Base-by-base conservation (phyloP, 2,329 filamentous ascomycete species). In the Cladosporium sp. region DNA sequence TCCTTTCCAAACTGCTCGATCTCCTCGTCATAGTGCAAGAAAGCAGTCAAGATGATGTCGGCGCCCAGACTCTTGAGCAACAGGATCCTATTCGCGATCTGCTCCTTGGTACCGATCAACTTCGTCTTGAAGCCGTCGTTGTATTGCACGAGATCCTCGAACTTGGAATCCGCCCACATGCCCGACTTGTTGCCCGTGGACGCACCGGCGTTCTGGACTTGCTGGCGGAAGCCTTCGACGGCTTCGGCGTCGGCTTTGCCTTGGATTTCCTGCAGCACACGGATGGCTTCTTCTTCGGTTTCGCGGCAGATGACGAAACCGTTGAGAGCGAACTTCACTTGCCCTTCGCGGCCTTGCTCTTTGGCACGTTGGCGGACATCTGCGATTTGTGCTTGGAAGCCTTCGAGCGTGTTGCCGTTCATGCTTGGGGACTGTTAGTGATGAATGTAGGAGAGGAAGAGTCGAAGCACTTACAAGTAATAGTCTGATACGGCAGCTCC, bases 91-190 rank as follows among this genome's bases (percentile, higher is more conserved):
- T 78, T 74, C 0, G 72, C 74, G 42, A 78, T 73, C 59, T 77
- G 74, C 58, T 76, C 71, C 53, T 72, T 73, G 0, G 75, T 77
- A 1, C 75, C 75, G 38, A 78, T 76, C 20, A 78, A 58, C 60
- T 77, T 78, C 3, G 75, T 77, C 65, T 78, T 78, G 62, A 78
- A 79, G 1, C 76, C 76, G 57, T 78, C 75, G 39, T 78, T 78
- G 55, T 78, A 78, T 62, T 78, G 76, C 25, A 78, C 73, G 48
- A 78, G 57, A 56, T 79, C 76, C 43, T 78, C 72, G 35, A 78
- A 72, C 54, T 73, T 74, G 56, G 67, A 72, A 40, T 75, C 66
- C 7, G 75, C 74, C 76, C 75, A 78, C 75, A 78, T 79, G 36
- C 75, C 76, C 39, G 67, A 71, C 59, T 75, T 76, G 46, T 75